Conservation (phyloP, 2,329 filamentous ascomycete genomes). For the Harringtonia aguacate region DNA sequence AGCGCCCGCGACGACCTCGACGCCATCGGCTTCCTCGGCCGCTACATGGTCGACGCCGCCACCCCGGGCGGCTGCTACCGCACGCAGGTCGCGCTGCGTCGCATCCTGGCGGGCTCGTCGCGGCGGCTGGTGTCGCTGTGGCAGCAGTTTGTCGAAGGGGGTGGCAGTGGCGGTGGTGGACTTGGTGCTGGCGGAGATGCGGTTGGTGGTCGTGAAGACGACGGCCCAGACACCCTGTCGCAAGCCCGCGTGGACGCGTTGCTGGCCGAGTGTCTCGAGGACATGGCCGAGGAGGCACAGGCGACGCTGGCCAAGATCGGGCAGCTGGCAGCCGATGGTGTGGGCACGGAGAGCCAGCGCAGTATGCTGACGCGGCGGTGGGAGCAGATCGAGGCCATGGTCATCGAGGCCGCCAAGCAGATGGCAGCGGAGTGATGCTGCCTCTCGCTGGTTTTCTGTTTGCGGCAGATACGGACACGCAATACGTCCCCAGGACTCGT, state of each 20-base stretch:
- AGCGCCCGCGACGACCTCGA: slow-evolving; percentile 8
- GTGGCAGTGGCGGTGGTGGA: too few species aligned
- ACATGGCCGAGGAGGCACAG: slow-evolving; percentile 8
- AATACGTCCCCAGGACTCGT: too few species aligned
- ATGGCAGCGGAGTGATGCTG: too few species aligned
- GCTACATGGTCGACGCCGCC: slow-evolving; percentile 15
- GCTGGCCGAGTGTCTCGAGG: slow-evolving; percentile 7
- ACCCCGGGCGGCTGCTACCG: slow-evolving; percentile 15
- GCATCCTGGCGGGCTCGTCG: slow-evolving; percentile 7
- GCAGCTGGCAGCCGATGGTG: background rate
- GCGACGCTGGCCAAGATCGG: slow-evolving; percentile 3
- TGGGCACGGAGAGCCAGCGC: slow-evolving; percentile 9
- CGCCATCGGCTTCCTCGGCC: slow-evolving; percentile 12
- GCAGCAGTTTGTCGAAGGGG: slow-evolving; percentile 10
- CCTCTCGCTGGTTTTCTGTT: too few species aligned
- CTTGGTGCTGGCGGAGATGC: too few species aligned
- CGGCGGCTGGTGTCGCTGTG: slow-evolving; percentile 5
- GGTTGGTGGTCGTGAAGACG: slow-evolving; percentile 3
- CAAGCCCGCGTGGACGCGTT: slow-evolving; percentile 4
- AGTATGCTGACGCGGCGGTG: slow-evolving; percentile 9
- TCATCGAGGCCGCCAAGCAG: too few species aligned
- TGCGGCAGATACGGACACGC: too few species aligned
- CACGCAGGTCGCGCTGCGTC: slow-evolving; percentile 14
- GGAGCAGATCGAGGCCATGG: slow-evolving; percentile 14
- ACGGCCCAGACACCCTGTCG: background rate